Percentiles rank a stretch among this genome's conserved stretches.
phyloP scores from a whole-genome alignment of 768 basidiomycete genomes.

The Tremella yokohamensis region DNA sequence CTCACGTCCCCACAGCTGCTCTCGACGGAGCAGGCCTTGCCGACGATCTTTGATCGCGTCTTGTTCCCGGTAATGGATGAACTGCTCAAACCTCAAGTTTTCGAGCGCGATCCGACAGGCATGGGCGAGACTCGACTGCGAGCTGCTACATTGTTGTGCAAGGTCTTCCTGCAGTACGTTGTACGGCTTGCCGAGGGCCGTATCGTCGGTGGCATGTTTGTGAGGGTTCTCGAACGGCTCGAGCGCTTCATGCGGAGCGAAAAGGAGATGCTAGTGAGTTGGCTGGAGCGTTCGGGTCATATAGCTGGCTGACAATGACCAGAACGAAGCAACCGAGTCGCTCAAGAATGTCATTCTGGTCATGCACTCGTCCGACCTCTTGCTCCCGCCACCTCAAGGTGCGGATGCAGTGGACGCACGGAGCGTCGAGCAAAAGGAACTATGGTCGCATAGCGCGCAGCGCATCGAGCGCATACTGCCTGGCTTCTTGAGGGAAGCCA shows the following conservation, averaged over 20 bases:
- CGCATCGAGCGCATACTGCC: conserved; percentile 88
- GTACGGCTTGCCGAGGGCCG: conserved; percentile 61
- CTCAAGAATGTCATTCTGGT: conserved; percentile 94
- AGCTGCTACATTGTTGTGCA: conserved; percentile 85
- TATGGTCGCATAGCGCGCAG: conserved; percentile 83
- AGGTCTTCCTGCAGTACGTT: conserved; percentile 91
- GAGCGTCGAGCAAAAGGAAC: conserved; percentile 41
- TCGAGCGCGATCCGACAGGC: conserved; percentile 72
- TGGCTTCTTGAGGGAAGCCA: conserved; percentile 63
- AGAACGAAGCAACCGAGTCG: conserved; percentile 95
- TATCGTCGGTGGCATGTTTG: conserved; percentile 71
- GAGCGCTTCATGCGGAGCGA: conserved; percentile 86
- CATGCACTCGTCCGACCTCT: conserved; percentile 82
- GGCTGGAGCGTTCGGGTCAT: background rate
- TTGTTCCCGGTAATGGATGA: conserved; percentile 90
- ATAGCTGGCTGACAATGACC: background rate
- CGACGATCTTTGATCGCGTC: conserved; percentile 81
- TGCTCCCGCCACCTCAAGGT: conserved; percentile 56
- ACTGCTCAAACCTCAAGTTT: conserved; percentile 76
- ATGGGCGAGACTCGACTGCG: conserved; percentile 87
- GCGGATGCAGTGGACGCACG: conserved; percentile 14
- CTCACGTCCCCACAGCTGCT: conserved; percentile 73
- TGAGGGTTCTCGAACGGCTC: conserved; percentile 79
- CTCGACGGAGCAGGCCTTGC: conserved; percentile 57
- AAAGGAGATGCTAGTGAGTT: conserved; percentile 77